A percentile compares a stretch with the other conserved stretches of the same genome.
Evolutionary conservation across 306 rosid genomes (phyloP).

Genomic region (Oemleria cerasiformis): DNA sequence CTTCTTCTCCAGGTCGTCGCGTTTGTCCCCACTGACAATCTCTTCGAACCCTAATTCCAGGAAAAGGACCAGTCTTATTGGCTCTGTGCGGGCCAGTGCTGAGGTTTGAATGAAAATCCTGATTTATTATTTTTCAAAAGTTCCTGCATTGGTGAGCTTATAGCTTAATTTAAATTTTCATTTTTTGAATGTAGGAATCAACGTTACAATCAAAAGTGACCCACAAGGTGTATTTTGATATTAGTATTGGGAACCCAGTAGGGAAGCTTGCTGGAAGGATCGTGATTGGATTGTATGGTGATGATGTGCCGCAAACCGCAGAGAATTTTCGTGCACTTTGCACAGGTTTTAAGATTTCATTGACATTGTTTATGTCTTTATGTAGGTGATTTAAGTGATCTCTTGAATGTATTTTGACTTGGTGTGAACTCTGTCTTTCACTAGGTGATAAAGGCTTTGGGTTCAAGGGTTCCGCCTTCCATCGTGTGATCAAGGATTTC

Average conservation of each 20-base stretch:
- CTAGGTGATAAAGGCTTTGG: constrained; percentile 97
- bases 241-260: constrained; percentile 88
- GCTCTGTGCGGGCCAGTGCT: constrained; percentile 48
- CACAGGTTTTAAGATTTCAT: constrained; percentile 49
- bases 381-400: neutral
- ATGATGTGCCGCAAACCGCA: constrained; percentile 86
- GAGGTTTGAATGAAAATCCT: constrained; percentile 26
- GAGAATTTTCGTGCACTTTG: constrained; percentile 97
- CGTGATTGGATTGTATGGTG: constrained; percentile 92
- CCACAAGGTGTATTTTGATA: constrained; percentile 74
- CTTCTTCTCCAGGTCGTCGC: constrained; percentile 31
- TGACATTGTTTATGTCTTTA: constrained; percentile 3
- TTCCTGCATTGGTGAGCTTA: neutral
- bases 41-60: constrained; percentile 28
- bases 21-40: constrained; percentile 21
- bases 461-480: constrained; percentile 70
- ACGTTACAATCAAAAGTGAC: constrained; percentile 79
- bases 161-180: neutral
- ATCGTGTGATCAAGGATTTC: constrained; percentile 93
- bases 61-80: constrained; percentile 18
- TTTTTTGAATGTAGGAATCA: constrained; percentile 31
- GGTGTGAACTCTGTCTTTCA: constrained; percentile 8
- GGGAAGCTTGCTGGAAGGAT: constrained; percentile 86
- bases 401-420: neutral
- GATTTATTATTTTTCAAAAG: neutral